Evolutionary conservation across 768 basidiomycete genomes (phyloP).

Genomic region (Asterophora parasitica): DNA sequence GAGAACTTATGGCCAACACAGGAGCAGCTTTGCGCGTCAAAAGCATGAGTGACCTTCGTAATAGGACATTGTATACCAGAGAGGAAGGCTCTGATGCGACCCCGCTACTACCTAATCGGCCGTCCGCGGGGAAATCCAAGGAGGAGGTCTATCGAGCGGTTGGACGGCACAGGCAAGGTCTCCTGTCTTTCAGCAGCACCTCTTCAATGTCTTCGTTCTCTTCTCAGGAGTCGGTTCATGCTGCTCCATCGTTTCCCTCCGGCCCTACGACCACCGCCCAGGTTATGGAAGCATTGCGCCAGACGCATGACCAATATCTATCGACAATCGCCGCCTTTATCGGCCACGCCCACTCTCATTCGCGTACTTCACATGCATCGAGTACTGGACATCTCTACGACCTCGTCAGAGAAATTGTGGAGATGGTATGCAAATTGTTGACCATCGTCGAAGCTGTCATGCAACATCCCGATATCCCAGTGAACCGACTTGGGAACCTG

Average conservation of each 20-base stretch:
- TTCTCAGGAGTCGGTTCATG: constrained; percentile 51
- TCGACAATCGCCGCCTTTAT: constrained; percentile 97
- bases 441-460: constrained; percentile 88
- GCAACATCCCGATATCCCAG: constrained; percentile 65
- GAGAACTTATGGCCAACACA: constrained; percentile 22
- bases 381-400: constrained; percentile 93
- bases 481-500: constrained; percentile 59
- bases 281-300: constrained; percentile 71
- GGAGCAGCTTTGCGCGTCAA: constrained; percentile 38
- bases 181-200: constrained; percentile 61
- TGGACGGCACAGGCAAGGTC: constrained; percentile 38
- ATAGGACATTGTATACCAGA: constrained; percentile 15
- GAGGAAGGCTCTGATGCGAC: constrained; percentile 35
- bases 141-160: constrained; percentile 21
- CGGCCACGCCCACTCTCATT: constrained; percentile 93
- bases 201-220: constrained; percentile 70
- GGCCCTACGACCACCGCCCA: constrained; percentile 68
- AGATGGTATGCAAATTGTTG: constrained; percentile 87
- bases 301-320: constrained; percentile 84
- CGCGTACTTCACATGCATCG: constrained; percentile 84
- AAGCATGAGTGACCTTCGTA: constrained; percentile 51
- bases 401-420: constrained; percentile 90
- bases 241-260: constrained; percentile 58
- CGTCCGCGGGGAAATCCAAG: constrained; percentile 8
- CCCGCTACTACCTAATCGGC: constrained; percentile 30